Evolutionary conservation across 805 yeast species (phyloP).

Genomic region (Zygosaccharomyces kombuchaensis): DNA sequence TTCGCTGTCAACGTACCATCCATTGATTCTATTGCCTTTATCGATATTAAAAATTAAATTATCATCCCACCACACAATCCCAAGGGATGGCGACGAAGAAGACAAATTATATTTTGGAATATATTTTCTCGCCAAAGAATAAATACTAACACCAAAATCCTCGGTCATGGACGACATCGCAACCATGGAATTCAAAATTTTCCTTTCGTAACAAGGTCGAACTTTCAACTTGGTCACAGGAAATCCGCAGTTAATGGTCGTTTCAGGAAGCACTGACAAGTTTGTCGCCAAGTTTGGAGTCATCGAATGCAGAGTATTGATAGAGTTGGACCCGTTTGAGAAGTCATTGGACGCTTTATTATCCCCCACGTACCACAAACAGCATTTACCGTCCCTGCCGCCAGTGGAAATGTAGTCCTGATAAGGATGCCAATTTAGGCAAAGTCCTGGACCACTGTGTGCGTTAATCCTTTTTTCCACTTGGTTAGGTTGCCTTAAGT

Average conservation of each 20-base stretch:
- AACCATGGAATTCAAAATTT: slow-evolving; percentile 55
- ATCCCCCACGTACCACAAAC: slow-evolving; percentile 35
- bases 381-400: slow-evolving; percentile 70
- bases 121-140: slow-evolving; percentile 64
- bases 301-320: slow-evolving; percentile 2
- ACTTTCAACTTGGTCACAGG: slow-evolving; percentile 59
- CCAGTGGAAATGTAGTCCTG: slow-evolving; percentile 81
- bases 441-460: slow-evolving; percentile 86
- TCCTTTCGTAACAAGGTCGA: slow-evolving; percentile 29
- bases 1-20: slow-evolving; percentile 32
- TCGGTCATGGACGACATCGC: slow-evolving; percentile 73
- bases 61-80: slow-evolving; percentile 37
- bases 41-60: slow-evolving; percentile 33
- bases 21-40: slow-evolving; percentile 30
- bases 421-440: slow-evolving; percentile 85
- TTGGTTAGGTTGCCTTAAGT: slow-evolving; percentile 60
- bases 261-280: slow-evolving; percentile 50
- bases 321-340: not conserved
- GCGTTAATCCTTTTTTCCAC: slow-evolving; percentile 76
- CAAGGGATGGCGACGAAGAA: slow-evolving; percentile 30
- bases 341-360: slow-evolving; percentile 3
- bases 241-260: slow-evolving; percentile 66
- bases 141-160: slow-evolving; percentile 62
- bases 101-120: slow-evolving; percentile 54
- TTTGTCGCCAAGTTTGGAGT: slow-evolving; percentile 42